Base-by-base conservation (phyloP, 768 basidiomycete species). In the Lentinula sp. region DNA sequence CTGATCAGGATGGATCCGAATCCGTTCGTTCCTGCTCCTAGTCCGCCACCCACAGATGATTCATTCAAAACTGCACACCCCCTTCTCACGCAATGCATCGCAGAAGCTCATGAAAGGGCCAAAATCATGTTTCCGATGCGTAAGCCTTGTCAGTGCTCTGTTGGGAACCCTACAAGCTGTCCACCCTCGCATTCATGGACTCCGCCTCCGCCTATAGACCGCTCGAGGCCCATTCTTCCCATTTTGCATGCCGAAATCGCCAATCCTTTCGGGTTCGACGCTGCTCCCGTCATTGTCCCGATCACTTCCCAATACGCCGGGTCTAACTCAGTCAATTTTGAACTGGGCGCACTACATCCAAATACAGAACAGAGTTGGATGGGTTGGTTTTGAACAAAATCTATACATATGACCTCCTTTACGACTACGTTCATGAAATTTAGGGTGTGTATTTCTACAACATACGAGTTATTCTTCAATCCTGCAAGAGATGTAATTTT, bases 181-280 rank as follows among this genome's bases (percentile, higher is more conserved):
- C 77, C 78, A 5, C 77, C 77, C 10, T 77, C 75, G 5, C 78
- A 79, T 69, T 75, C 76, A 2, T 80, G 80, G 79, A 72, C 71
- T 49, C 78, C 79, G 0, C 77, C 75, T 3, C 78, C 78, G 3
- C 40, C 42, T 4, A 61, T 61, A 9, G 66, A 68, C 35, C 66
- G 67, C 49, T 64, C 66, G 43, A 69, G 73, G 5, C 76, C 79
- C 1, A 76, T 80, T 21, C 68, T 81, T 7, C 78, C 78, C 6
- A 70, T 74, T 49, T 62, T 79, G 52, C 78, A 77, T 52, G 66
- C 71, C 4, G 68, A 66, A 28, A 67, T 66, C 34, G 65, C 64
- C n/a, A 59, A 63, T 28, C 60, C 63, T 23, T 48, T 61, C 23
- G 61, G 56, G 18, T 72, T 54, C 53, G 28, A 60, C 72, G 48